Percentiles rank a stretch among this genome's conserved stretches.
These are phyloP conservation scores for Monosporozyma servazzii DNA, from an alignment of 805 yeast species.

Conservation along the genomic window DNA sequence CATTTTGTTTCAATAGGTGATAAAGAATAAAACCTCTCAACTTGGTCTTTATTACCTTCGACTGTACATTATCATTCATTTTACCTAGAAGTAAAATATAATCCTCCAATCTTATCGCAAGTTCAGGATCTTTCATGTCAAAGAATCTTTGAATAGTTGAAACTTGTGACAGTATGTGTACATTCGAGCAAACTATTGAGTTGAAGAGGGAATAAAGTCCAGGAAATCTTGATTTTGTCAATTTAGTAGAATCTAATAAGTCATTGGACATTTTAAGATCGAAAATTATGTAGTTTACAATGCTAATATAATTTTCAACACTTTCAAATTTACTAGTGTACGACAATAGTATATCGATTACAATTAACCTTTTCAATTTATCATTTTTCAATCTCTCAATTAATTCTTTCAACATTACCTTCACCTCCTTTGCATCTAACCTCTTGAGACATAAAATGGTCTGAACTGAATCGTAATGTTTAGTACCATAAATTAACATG, in stretches of 20 bases:
- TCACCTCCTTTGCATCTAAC: neutral
- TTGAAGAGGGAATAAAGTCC: neutral
- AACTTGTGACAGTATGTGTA: neutral
- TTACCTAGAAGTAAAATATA: neutral
- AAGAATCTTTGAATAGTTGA: neutral
- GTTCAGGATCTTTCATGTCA: neutral
- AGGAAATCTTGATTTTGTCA: neutral
- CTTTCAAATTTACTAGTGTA: neutral
- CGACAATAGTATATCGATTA: neutral
- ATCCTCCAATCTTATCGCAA: neutral
- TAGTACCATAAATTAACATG: neutral
- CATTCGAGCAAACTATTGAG: neutral
- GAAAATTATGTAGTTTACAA: neutral
- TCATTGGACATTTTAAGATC: neutral
- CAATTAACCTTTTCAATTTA: neutral
- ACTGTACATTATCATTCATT: neutral
- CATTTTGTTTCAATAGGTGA: neutral
- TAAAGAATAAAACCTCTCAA: neutral
- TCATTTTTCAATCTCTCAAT: neutral
- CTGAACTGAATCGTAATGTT: neutral
- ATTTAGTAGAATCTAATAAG: neutral
- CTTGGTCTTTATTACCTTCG: neutral
- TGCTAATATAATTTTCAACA: neutral
- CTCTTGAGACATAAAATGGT: neutral
- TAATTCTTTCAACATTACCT: neutral